Conservation (phyloP, 768 basidiomycete species). For the Tricholoma sp. region DNA sequence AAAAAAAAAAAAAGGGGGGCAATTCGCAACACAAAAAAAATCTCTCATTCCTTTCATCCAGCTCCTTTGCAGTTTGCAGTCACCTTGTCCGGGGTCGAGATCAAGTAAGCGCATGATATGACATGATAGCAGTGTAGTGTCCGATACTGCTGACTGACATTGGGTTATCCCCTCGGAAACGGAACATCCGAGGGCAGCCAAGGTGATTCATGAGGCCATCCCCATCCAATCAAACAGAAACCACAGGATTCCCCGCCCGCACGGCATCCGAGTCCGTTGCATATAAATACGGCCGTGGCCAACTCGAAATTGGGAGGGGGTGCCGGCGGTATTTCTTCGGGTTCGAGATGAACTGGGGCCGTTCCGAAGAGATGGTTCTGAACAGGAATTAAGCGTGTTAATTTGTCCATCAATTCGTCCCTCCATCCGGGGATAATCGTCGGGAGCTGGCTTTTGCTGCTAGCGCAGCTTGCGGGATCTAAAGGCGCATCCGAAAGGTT, state of each 20-base stretch:
- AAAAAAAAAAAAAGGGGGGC: too few relatives aligned
- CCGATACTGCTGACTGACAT: not conserved
- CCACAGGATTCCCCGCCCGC: too few relatives aligned
- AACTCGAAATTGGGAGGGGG: not conserved
- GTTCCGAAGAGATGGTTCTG: not conserved
- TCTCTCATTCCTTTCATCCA: not conserved
- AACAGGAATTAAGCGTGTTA: not conserved
- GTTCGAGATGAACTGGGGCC: not conserved
- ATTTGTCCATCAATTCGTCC: not conserved
- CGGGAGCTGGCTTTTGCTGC: not conserved
- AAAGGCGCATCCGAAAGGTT: not conserved
- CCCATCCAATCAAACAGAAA: not conserved
- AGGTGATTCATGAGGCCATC: not conserved
- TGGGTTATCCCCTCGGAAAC: not conserved
- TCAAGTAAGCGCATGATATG: not conserved
- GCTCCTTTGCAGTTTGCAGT: not conserved
- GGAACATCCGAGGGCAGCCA: not conserved
- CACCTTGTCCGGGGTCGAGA: not conserved
- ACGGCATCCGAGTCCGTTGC: not conserved
- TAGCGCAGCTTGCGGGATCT: not conserved
- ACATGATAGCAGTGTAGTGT: too few relatives aligned
- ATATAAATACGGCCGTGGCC: not conserved
- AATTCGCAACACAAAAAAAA: not conserved
- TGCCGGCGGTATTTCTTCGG: not conserved
- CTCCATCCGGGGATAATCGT: not conserved